phyloP scores from a whole-genome alignment of 2,329 filamentous ascomycete species.

The Calonectria henricotiae region DNA sequence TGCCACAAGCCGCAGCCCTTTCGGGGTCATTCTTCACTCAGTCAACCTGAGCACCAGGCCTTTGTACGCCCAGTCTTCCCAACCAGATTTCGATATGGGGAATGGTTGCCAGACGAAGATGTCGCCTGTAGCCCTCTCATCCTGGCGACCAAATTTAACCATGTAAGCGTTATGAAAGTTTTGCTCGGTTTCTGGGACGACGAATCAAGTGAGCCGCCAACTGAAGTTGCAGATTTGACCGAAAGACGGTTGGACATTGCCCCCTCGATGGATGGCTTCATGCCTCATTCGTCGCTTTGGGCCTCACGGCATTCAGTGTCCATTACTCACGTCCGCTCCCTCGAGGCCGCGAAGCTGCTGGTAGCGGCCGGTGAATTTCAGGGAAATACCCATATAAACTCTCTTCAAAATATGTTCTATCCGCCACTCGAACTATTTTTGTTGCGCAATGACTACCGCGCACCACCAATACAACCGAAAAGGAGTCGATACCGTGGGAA shows the following conservation, averaged over 20 bases:
- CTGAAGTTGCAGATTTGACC: background rate
- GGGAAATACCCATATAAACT: slow-evolving; percentile 21
- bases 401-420: background rate
- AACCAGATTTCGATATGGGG: background rate
- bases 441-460: background rate
- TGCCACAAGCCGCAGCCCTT: background rate
- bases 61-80: background rate
- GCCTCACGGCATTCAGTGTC: slow-evolving; percentile 11
- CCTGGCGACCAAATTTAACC: background rate
- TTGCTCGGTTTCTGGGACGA: background rate
- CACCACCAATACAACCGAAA: background rate
- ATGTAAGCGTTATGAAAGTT: background rate
- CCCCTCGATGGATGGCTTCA: background rate
- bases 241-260: background rate
- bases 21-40: background rate
- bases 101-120: background rate
- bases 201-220: background rate
- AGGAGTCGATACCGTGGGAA: background rate
- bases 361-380: background rate
- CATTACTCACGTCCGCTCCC: slow-evolving; percentile 24
- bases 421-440: slow-evolving; percentile 20
- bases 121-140: background rate
- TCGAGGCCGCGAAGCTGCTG: slow-evolving; percentile 19
- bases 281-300: background rate
- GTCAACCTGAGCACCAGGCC: background rate